Evolutionary conservation across 495 filamentous ascomycete genomes (phyloP), one percentile per base, ranked within the genome.

Genomic region (Penicillium tannophilum): DNA sequence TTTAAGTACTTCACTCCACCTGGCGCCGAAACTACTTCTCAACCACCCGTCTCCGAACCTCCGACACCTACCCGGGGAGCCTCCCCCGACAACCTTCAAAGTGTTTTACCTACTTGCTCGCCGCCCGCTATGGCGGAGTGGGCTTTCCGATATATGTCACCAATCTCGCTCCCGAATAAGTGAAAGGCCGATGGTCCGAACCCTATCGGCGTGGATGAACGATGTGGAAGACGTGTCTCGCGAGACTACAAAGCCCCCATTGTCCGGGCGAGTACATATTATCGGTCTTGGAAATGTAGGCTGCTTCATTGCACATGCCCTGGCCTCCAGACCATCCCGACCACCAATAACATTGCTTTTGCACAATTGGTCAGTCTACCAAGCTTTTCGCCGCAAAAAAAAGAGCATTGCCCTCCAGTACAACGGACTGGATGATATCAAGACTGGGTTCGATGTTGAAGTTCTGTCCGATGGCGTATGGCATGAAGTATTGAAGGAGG

Each of bases 311-410:
- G 85, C 85, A 11, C 85, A 88, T 62, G 77, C 83, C 6, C 66
- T 89, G 6, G 79, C 79, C 6, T 75, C 78, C 30, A 73, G 85
- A 35, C 73, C 77, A 26, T 77, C 82, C 57, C 84, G 79, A n/a
- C 86, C 85, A 24, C 82, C 84, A 0, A 72, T 87, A 23, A 85
- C 85, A 11, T 68, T 89, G 14, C 65, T 87, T 9, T 65, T 87
- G 58, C 81, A 82, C 57, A 66, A 75, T 42, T 54, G 61, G 2
- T 54, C 63, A 7, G 41, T 76, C 23, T 77, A 73, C 45, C 26
- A 51, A 0, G 46, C 56, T 1, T 79, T 70, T 57, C 35, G 67
- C 17, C 30, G 45, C 16, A 66, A 61, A 54, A 75, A 72, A 47
- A 67, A 70, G 54, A 62, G 63, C 31, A 41, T 80, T 19, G 45